phyloP scores from a whole-genome alignment of 2,329 filamentous ascomycete species.

The Pezicula carpinea region DNA sequence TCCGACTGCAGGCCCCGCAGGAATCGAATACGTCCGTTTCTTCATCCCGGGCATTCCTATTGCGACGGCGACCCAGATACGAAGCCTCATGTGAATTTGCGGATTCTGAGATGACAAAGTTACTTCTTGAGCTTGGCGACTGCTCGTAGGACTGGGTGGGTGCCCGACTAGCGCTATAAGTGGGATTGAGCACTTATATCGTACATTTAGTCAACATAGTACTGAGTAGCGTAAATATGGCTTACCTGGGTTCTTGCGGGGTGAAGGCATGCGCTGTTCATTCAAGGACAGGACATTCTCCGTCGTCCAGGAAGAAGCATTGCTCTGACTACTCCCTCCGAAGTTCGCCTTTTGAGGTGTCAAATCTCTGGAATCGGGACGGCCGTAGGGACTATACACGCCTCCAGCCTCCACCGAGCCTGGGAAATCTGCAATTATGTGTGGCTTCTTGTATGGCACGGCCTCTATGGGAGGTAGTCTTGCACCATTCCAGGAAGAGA shows the following conservation, averaged over 20 bases:
- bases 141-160: neutral
- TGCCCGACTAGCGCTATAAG: neutral
- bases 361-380: constrained; percentile 11
- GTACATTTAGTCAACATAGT: neutral
- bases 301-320: constrained; percentile 4
- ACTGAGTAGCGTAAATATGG: neutral
- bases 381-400: neutral
- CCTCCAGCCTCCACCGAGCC: neutral
- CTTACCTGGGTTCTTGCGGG: constrained; percentile 10
- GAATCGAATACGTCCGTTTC: constrained; percentile 11
- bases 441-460: constrained; percentile 5
- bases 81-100: constrained; percentile 10
- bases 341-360: constrained; percentile 18
- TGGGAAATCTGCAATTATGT: neutral
- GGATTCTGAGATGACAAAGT: neutral
- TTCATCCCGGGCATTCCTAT: constrained; percentile 13
- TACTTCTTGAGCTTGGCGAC: neutral
- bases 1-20: constrained; percentile 18
- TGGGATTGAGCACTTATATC: neutral
- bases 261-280: constrained; percentile 11
- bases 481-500: constrained; percentile 14
- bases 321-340: constrained; percentile 17
- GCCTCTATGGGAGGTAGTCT: constrained; percentile 23
- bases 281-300: constrained; percentile 10
- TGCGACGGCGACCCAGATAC: constrained; percentile 21